Conservation (phyloP, 1,284 basidiomycete species). For the Cryptococcus jaspeensis region DNA sequence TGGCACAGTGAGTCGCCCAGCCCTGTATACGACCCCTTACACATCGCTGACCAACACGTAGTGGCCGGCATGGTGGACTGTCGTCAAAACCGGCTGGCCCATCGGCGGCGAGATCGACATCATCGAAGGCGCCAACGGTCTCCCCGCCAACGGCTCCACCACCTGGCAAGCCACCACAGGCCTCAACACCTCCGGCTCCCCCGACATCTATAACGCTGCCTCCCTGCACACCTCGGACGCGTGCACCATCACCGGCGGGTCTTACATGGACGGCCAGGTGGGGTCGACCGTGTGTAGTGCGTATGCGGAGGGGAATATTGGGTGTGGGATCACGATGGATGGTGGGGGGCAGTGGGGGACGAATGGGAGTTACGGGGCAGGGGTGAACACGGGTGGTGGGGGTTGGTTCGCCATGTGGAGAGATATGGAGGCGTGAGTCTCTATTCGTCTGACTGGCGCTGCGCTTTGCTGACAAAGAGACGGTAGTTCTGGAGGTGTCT, state of each 20-base stretch:
- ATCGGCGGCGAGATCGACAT: constrained; percentile 78
- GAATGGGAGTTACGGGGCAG: constrained; percentile 28
- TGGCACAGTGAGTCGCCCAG: constrained; percentile 28
- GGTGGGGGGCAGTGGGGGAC: constrained; percentile 35
- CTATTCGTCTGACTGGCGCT: not conserved
- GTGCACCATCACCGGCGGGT: constrained; percentile 61
- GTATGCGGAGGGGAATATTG: constrained; percentile 59
- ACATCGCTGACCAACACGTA: constrained; percentile 8
- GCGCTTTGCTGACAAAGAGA: not conserved
- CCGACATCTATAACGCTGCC: constrained; percentile 54
- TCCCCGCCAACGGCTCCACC: constrained; percentile 25
- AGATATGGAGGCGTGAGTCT: constrained; percentile 37
- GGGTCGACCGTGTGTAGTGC: constrained; percentile 58
- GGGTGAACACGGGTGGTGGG: constrained; percentile 59
- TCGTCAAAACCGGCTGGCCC: constrained; percentile 66
- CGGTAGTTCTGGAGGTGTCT: constrained; percentile 33
- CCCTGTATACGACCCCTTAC: not conserved
- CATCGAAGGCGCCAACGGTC: constrained; percentile 69
- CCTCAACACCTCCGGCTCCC: constrained; percentile 37
- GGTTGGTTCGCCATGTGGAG: constrained; percentile 69
- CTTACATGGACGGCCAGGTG: constrained; percentile 27
- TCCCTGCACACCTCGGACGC: constrained; percentile 64
- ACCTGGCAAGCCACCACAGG: constrained; percentile 33
- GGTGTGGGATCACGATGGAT: constrained; percentile 62
- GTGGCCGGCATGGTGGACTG: constrained; percentile 69